phyloP scores from a whole-genome alignment of 2,329 filamentous ascomycete genomes.

The Penicillium sp. region DNA sequence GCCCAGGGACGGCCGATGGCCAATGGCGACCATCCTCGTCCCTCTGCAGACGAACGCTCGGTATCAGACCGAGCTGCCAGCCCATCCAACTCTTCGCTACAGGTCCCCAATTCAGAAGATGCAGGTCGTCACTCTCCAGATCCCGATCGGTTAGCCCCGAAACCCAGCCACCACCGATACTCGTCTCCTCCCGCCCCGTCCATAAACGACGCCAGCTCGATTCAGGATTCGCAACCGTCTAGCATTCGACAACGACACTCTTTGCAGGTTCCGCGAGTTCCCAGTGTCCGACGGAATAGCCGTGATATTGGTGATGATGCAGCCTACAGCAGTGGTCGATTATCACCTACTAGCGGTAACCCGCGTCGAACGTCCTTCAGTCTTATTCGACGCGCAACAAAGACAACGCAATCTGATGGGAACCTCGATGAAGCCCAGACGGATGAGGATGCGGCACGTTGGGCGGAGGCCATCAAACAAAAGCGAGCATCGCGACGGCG shows the following conservation, averaged over 20 bases:
- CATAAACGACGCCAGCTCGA: conserved; percentile 53
- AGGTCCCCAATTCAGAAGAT: conserved; percentile 40
- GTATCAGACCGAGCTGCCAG: conserved; percentile 33
- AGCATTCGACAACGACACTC: conserved; percentile 82
- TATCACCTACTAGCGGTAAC: conserved; percentile 71
- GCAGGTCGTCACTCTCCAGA: conserved; percentile 37
- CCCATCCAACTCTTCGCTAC: conserved; percentile 36
- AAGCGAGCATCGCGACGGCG: conserved; percentile 83
- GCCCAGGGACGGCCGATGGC: conserved; percentile 33
- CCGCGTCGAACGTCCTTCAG: conserved; percentile 81
- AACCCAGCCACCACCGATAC: conserved; percentile 38
- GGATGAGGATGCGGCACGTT: conserved; percentile 88
- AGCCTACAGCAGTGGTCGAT: conserved; percentile 72
- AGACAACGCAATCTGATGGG: conserved; percentile 82
- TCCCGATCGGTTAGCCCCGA: conserved; percentile 34
- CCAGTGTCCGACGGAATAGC: conserved; percentile 63
- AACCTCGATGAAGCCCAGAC: conserved; percentile 81
- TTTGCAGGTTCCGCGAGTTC: conserved; percentile 77
- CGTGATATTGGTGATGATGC: conserved; percentile 71
- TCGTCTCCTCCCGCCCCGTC: conserved; percentile 60
- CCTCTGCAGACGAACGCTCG: conserved; percentile 36
- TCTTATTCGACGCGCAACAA: conserved; percentile 77
- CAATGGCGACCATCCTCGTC: conserved; percentile 37
- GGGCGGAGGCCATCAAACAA: conserved; percentile 90
- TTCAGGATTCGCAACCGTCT: conserved; percentile 59